Conservation (phyloP, 2,329 filamentous ascomycete species). For the Calonectria pseudoturangicola region DNA sequence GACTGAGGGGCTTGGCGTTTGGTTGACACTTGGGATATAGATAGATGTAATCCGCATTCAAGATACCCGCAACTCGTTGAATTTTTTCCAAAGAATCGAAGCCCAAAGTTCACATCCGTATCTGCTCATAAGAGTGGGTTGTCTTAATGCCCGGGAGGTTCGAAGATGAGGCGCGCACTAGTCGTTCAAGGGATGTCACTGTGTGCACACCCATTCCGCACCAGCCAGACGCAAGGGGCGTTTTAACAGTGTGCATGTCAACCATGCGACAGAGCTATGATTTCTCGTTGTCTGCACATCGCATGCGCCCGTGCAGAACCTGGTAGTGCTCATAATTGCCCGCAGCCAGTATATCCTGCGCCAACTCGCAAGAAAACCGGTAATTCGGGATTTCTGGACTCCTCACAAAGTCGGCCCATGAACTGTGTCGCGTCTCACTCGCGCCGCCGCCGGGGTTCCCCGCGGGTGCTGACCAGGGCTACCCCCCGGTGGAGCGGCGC, state of each 20-base stretch:
- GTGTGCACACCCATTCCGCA: conserved; percentile 13
- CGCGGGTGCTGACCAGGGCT: conserved; percentile 51
- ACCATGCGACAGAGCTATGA: conserved; percentile 8
- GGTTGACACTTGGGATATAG: conserved; percentile 14
- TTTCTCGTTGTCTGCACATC: conserved; percentile 4
- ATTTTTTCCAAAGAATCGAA: not conserved
- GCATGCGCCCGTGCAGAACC: not conserved
- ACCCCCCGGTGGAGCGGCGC: conserved; percentile 48
- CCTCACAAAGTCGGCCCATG: conserved; percentile 36
- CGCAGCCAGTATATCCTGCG: not conserved
- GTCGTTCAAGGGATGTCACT: conserved; percentile 30
- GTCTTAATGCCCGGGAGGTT: conserved; percentile 1
- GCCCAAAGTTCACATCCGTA: not conserved
- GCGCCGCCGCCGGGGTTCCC: conserved; percentile 51
- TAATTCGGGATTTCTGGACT: conserved; percentile 17
- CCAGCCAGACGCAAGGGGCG: conserved; percentile 37
- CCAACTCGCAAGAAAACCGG: conserved; percentile 27
- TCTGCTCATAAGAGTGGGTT: conserved; percentile 1
- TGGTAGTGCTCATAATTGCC: not conserved
- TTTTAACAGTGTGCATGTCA: not conserved
- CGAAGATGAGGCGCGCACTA: conserved; percentile 9
- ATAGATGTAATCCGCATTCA: not conserved
- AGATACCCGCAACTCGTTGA: conserved; percentile 32
- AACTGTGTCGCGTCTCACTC: conserved; percentile 35
- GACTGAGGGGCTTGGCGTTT: conserved; percentile 31